A percentile compares a stretch with the other conserved stretches of the same genome.
These are phyloP conservation scores for Gautieria morchelliformis DNA, from an alignment of 768 basidiomycete species.

Conservation along the genomic window DNA sequence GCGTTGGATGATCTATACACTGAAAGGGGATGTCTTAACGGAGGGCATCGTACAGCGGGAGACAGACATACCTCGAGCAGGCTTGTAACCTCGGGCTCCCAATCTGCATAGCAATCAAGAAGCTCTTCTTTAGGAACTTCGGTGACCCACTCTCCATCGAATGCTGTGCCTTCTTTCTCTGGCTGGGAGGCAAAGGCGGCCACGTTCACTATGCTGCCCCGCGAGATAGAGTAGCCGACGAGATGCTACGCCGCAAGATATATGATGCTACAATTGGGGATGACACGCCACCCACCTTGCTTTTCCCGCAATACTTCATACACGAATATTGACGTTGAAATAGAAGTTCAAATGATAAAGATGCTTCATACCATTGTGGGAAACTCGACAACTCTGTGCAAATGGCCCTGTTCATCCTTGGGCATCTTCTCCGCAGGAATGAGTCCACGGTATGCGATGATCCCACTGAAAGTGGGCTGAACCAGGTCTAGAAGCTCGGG, in stretches of 20 bases:
- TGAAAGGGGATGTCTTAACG: background rate
- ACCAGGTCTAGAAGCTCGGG: slow-evolving; percentile 23
- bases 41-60: background rate
- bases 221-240: slow-evolving; percentile 52
- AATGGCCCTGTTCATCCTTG: slow-evolving; percentile 2
- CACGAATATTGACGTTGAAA: background rate
- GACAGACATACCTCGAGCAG: slow-evolving; percentile 19
- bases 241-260: slow-evolving; percentile 33
- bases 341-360: background rate
- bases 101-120: slow-evolving; percentile 19
- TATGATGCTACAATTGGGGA: slow-evolving; percentile 9
- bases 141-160: slow-evolving; percentile 42
- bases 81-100: slow-evolving; percentile 27
- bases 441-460: slow-evolving; percentile 36
- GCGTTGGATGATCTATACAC: slow-evolving; percentile 9
- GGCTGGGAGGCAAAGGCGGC: slow-evolving; percentile 45
- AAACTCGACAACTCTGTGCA: slow-evolving; percentile 25
- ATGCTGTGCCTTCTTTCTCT: slow-evolving; percentile 42
- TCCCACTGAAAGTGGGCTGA: slow-evolving; percentile 39
- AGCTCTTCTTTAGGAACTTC: slow-evolving; percentile 35
- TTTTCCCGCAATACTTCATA: slow-evolving; percentile 46
- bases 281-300: slow-evolving; percentile 23
- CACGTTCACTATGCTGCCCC: slow-evolving; percentile 51
- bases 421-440: slow-evolving; percentile 31
- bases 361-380: slow-evolving; percentile 36